Evolutionary conservation across 2,329 filamentous ascomycete genomes (phyloP), one percentile per base, ranked within the genome.

Genomic region (Helicocarpus griseus): DNA sequence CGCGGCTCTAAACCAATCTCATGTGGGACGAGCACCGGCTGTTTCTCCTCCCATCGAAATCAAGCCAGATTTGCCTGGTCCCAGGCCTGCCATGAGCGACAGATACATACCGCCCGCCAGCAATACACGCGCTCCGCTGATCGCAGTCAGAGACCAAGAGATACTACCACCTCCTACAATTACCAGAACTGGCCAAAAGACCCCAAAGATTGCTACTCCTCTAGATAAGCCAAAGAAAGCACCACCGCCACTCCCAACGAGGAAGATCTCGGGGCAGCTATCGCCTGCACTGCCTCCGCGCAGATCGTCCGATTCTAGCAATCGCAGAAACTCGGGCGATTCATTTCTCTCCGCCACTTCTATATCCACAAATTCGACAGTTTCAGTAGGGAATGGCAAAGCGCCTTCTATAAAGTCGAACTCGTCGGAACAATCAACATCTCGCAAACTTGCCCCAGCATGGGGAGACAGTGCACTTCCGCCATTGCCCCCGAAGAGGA

Each of bases 391-490:
- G 8, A 29, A 44, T 44, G 40, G 24, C 24, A 65, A 65, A 45
- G 62, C 62, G 52, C 63, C 60, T 33, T 60, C 63, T 29, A 64
- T 62, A 53, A 21, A 17, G 47, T 63, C 24, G 58, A 65, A 21
- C 57, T 63, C 51, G 56, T 59, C 47, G 21, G 51, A 35, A 14
- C 5, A 33, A n/a, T 21, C 26, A 6, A 31, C 49, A 21, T 14
- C 41, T 8, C 44, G 36, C 47, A 65, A 77, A 45, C 73, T 74
- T 58, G 77, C 80, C 5, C 80, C 81, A 8, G 74, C 75, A 44
- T 83, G 76, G 66, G 77, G 79, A 54, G 74, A 78, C 46, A 64
- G 73, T 13, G 71, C 73, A 35, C 64, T 82, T 8, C 80, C 80
- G 48, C 69, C 74, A 28, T 66, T 82, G 33, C 79, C 78, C 46